Conservation (phyloP, 352 stramenopile species). For the Pythium coloratum region DNA sequence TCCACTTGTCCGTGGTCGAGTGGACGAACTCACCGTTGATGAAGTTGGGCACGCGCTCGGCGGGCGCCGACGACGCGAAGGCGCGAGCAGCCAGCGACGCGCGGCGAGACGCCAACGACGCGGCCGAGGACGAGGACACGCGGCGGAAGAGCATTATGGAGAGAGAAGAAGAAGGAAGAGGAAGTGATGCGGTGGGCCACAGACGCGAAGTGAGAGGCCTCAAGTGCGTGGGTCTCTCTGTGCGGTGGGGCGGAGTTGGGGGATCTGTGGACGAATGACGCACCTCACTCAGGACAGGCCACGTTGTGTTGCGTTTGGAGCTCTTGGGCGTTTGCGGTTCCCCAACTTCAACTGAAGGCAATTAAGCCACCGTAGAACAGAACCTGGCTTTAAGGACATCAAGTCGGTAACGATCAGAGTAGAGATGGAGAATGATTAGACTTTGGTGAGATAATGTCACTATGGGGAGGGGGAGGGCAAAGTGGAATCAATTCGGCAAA, state of each 20-base stretch:
- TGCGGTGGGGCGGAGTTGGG: neutral
- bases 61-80: slow-evolving; percentile 18
- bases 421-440: too few species aligned
- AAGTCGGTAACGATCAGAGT: neutral
- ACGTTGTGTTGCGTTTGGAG: neutral
- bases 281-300: neutral
- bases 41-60: slow-evolving; percentile 69
- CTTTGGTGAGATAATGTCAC: neutral
- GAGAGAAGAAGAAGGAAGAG: neutral
- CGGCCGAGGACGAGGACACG: slow-evolving; percentile 12
- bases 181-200: neutral
- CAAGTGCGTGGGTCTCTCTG: too few species aligned
- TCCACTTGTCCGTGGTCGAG: slow-evolving; percentile 90
- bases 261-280: slow-evolving; percentile 7
- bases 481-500: slow-evolving; percentile 1
- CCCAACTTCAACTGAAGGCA: slow-evolving; percentile 16
- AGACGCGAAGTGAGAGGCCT: neutral
- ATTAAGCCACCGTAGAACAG: neutral
- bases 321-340: slow-evolving; percentile 17
- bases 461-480: slow-evolving; percentile 3
- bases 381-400: slow-evolving; percentile 1
- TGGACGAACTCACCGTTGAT: slow-evolving; percentile 93
- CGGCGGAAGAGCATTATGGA: slow-evolving; percentile 30
- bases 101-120: slow-evolving; percentile 6
- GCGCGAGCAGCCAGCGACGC: slow-evolving; percentile 8